Percentiles rank a stretch among this genome's conserved stretches.
Conservation (phyloP, 495 filamentous ascomycete genomes). For the Polyplosphaeria fusca region DNA sequence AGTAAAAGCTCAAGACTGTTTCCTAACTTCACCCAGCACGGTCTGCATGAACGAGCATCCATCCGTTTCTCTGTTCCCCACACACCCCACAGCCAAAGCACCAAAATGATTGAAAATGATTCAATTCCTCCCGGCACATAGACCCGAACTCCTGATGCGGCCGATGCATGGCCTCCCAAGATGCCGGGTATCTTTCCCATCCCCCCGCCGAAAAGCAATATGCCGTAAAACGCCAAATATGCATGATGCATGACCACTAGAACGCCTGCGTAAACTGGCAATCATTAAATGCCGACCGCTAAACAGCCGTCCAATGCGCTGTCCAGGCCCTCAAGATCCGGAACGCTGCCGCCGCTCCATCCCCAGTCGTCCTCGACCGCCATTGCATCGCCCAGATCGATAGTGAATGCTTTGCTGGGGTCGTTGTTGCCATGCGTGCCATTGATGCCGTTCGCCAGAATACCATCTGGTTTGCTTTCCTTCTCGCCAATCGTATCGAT, state of each 20-base stretch:
- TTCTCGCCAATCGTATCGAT: constrained; percentile 5
- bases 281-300: constrained; percentile 21
- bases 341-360: constrained; percentile 69
- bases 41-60: too few species aligned
- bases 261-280: background rate
- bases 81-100: too few species aligned
- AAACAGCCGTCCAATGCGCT: constrained; percentile 59
- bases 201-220: background rate
- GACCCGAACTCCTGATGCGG: too few species aligned
- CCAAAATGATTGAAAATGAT: too few species aligned
- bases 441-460: background rate
- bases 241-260: background rate
- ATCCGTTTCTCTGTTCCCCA: too few species aligned
- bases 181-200: constrained; percentile 17
- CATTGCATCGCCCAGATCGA: constrained; percentile 52
- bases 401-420: constrained; percentile 19
- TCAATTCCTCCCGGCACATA: too few species aligned
- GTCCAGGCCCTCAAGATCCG: constrained; percentile 63
- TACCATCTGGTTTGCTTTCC: background rate
- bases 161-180: too few species aligned
- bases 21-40: too few species aligned
- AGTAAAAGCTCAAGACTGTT: too few species aligned
- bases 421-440: background rate
- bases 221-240: background rate
- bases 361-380: constrained; percentile 54